Percentiles rank a stretch among this genome's conserved stretches.
Conservation (phyloP, 2,329 filamentous ascomycete species). For the Aspergillus tubingensis region DNA sequence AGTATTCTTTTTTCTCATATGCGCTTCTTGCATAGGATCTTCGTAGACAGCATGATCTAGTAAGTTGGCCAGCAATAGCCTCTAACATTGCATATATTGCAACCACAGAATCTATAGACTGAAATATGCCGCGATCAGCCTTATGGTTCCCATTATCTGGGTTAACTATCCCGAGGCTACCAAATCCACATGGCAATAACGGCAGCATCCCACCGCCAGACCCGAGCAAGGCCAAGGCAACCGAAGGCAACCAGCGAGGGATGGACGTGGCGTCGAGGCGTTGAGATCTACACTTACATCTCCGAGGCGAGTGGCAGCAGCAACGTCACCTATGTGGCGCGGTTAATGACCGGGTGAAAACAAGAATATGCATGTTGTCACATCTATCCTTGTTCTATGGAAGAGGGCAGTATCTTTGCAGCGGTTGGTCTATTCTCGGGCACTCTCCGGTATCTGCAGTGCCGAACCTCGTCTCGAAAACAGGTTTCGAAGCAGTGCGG, state of each 20-base stretch:
- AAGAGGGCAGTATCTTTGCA: too few species aligned
- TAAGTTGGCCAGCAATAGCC: background rate
- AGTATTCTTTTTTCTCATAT: background rate
- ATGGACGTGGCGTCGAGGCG: too few species aligned
- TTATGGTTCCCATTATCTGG: background rate
- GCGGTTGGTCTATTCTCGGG: too few species aligned
- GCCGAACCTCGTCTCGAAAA: too few species aligned
- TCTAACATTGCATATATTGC: background rate
- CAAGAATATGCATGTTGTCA: too few species aligned
- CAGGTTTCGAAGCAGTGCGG: too few species aligned
- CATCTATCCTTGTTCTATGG: too few species aligned
- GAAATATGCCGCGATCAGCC: background rate
- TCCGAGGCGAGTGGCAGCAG: too few species aligned
- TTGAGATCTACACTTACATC: too few species aligned
- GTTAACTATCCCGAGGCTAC: background rate
- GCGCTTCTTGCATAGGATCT: background rate
- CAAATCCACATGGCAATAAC: background rate
- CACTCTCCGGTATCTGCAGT: too few species aligned
- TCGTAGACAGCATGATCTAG: background rate
- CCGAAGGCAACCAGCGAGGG: constrained; percentile 49
- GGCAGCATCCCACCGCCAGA: background rate
- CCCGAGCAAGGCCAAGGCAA: constrained; percentile 21
- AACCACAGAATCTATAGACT: background rate
- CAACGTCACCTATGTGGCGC: too few species aligned
- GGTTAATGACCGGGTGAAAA: too few species aligned